Base-by-base conservation (phyloP, 495 filamentous ascomycete species). In the Parathielavia hyrcaniae region DNA sequence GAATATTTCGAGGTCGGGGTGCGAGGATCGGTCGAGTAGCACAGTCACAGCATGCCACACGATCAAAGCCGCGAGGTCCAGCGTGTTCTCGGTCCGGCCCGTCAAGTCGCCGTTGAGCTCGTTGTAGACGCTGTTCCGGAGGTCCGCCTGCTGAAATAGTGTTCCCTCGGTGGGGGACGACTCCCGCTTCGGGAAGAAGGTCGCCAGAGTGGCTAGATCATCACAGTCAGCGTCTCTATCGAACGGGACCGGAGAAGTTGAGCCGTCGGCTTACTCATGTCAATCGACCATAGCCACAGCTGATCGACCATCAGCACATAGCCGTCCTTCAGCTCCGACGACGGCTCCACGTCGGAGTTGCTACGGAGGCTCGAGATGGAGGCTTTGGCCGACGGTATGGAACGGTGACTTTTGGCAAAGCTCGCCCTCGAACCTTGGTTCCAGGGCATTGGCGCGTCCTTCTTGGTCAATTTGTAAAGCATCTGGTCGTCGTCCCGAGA, bases 281-380 rank as follows among this genome's bases (percentile, higher is more conserved):
- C 77, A 7, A 86, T 77, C 14, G 84, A 79, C 82, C 83, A 88
- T 1, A 86, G 66, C 85, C 84, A 87, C 5, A 88, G 71, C 58
- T 86, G 83, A 59, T 87, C 84, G 9, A 88, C 83, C 83, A 87
- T 86, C 13, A 87, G 71, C 16, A 86, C 77, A 61, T 85, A 84
- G 0, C 79, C 80, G 34, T 85, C 76, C 50, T 77, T 72, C 11
- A 82, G 74, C n/a, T 74, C 58, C 22, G 71, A 52, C 52, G 73
- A 74, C 5, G 62, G 36, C 11, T 76, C 67, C 0, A 61, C 45
- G 9, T 69, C 67, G 11, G 58, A 61, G 3, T 43, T 39, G 11
- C 35, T 53, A 8, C 41, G 47, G 1, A 38, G 13, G 23, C 43
- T 56, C 14, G 38, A 10, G 0, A n/a, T 17, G 13, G 45, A 53